These are phyloP conservation scores for Westerdykella ornata DNA, from an alignment of 2,329 filamentous ascomycete species.

Conservation along the genomic window DNA sequence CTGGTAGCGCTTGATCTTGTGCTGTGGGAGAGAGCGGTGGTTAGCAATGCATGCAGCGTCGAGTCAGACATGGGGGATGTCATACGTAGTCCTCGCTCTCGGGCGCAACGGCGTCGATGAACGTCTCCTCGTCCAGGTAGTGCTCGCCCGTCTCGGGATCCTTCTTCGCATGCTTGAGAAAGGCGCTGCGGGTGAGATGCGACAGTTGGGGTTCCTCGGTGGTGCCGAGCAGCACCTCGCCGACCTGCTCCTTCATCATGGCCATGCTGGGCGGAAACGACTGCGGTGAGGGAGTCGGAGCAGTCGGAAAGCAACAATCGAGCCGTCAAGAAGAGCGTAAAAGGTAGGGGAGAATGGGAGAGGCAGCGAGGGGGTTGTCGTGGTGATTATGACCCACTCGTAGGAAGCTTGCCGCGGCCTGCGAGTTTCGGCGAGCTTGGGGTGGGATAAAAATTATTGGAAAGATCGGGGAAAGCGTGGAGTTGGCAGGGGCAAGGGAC, in stretches of 20 bases:
- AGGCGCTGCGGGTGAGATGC: slow-evolving; percentile 66
- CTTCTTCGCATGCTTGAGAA: slow-evolving; percentile 67
- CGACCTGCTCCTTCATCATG: slow-evolving; percentile 63
- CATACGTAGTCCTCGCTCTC: slow-evolving; percentile 84
- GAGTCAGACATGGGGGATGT: slow-evolving; percentile 10
- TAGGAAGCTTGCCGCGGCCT: not conserved
- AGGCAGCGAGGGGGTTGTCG: not conserved
- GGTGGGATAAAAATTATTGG: not conserved
- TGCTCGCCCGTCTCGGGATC: slow-evolving; percentile 70
- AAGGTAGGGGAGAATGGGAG: too few relatives aligned
- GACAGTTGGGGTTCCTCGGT: slow-evolving; percentile 58
- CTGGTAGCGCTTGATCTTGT: slow-evolving; percentile 95
- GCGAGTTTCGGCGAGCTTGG: not conserved
- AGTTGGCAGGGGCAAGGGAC: too few relatives aligned
- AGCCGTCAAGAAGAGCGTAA: too few relatives aligned
- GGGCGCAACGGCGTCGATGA: slow-evolving; percentile 85
- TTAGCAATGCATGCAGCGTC: slow-evolving; percentile 17
- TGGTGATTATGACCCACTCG: not conserved
- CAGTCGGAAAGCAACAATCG: too few relatives aligned
- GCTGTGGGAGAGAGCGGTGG: slow-evolving; percentile 48
- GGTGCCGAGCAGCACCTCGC: slow-evolving; percentile 58
- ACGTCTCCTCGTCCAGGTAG: slow-evolving; percentile 77
- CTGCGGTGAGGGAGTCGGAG: too few relatives aligned
- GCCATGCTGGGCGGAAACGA: slow-evolving; percentile 20
- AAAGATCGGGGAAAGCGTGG: not conserved